Percentiles rank a stretch among this genome's conserved stretches.
Evolutionary conservation across 106 monocot genomes (phyloP).

Genomic region (Triglochin maritima): DNA sequence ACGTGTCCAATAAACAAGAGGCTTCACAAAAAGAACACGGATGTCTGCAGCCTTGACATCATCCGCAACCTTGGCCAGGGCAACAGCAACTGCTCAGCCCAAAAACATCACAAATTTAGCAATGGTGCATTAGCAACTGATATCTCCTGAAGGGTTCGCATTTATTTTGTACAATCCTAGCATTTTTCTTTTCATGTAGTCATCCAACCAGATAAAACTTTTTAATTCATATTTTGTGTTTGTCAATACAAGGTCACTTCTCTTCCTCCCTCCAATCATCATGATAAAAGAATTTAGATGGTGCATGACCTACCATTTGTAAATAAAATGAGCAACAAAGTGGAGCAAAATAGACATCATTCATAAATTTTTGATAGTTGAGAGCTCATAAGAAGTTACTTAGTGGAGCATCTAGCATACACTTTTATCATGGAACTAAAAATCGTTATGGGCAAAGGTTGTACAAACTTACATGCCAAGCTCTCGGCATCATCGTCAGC

Average conservation of each 20-base stretch:
- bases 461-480: constrained; percentile 54
- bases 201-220: neutral
- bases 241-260: neutral
- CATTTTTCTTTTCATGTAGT: neutral
- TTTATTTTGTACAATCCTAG: no score
- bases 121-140: no score
- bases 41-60: constrained; percentile 96
- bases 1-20: constrained; percentile 96
- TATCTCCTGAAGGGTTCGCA: no score
- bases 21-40: constrained; percentile 98
- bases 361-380: neutral
- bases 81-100: constrained; percentile 58
- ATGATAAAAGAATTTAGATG: no score
- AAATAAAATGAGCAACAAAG: no score
- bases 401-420: neutral
- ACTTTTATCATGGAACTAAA: neutral
- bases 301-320: no score
- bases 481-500: constrained; percentile 85
- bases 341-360: no score
- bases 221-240: neutral
- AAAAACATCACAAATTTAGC: no score
- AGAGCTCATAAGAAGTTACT: neutral
- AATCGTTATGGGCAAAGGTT: neutral
- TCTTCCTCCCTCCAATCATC: neutral
- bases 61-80: constrained; percentile 83